Base-by-base conservation (phyloP, 129 eudicot species). In the Flaveria robusta region DNA sequence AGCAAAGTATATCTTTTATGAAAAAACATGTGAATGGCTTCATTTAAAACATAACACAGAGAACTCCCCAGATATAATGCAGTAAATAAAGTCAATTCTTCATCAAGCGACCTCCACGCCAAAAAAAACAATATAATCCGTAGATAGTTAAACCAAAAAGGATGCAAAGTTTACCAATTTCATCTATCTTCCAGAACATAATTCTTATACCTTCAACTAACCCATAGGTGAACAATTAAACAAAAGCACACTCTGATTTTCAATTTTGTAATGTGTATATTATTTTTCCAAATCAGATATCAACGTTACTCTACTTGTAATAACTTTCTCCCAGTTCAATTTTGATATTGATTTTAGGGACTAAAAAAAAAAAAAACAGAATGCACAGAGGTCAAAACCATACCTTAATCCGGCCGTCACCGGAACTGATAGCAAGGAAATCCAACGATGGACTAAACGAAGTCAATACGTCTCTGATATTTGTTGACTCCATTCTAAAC, bases 381-480 rank as follows among this genome's bases (percentile, higher is more conserved):
- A 34, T 13, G 26, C 26, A 34, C 27, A n/a, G 3, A 37, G 10
- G 15, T 24, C 23, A 39, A 59, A 74, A 58, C 4, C 39, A 76
- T 64, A 90, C 97, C 93, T 93, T 93, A 31, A 94, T 84, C 72
- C 97, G 89, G 29, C 96, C 93, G 70, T 91, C 98, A 23, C 96
- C 97, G 19, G 89, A 75, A 16, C 90, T 86, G 56, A 94, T 84
- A 34, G 98, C 96, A 63, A 94, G 86, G 70, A 85, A 84, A 76
- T 93, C 96, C 34, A 90, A 81, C 49, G 88, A 79, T 0, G 98
- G 96, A 69, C 91, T 94, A 74, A 94, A 94, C 1, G 91, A 87
- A 75, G 96, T 83, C 79, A 94, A 81, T 14, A 94, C 16, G 68
- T 91, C 98, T 74, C 90, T 88, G 10, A 94, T 91, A 77, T 87